Base-by-base conservation (phyloP, 2,329 filamentous ascomycete species). In the Fusarium liriodendri region DNA sequence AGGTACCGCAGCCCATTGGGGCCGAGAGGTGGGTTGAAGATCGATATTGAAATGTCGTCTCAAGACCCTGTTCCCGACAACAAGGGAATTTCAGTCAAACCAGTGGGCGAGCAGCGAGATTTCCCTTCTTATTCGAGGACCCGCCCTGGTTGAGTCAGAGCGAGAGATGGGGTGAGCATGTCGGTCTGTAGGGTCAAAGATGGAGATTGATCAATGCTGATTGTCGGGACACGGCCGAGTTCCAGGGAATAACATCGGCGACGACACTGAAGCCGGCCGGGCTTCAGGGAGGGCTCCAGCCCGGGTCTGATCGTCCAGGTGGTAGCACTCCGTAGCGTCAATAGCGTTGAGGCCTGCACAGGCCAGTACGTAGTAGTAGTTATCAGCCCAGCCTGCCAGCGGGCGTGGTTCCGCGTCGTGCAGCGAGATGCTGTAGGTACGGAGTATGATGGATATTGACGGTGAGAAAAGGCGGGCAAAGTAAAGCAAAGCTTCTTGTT, bases 1-100 rank as follows among this genome's bases (percentile, higher is more conserved):
- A 52, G 25, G 50, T 60, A 42, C 64, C 47, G 66, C 16, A 70
- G 64, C 38, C 59, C 42, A 76, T 76, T 76, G 67, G 73, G 65
- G 63, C 20, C 63, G 59, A 61, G 47, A 69, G 69, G 55, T 38
- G 64, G 62, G 47, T 67, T 75, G 76, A 67, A 76, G 66, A 78
- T 77, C 74, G 66, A 77, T 77, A 70, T 72, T 77, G 74, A 67
- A 65, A 27, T 66, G 67, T 69, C 52, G 68, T 73, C 65, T 75
- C 55, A 47, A 76, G 70, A 66, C 66, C 70, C 67, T 73, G 74
- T 45, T 52, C 52, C 59, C 38, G 58, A 25, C 66, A 59, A 70
- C 70, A 67, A 67, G 64, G 68, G 33, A 40, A 67, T 45, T 45
- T 45, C 40, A 16, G 14, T 45, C 40, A 70, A 72, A 61, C 59